A percentile compares a stretch with the other conserved stretches of the same genome.
phyloP scores from a whole-genome alignment of 805 yeast species.

The Lipomyces japonicus region DNA sequence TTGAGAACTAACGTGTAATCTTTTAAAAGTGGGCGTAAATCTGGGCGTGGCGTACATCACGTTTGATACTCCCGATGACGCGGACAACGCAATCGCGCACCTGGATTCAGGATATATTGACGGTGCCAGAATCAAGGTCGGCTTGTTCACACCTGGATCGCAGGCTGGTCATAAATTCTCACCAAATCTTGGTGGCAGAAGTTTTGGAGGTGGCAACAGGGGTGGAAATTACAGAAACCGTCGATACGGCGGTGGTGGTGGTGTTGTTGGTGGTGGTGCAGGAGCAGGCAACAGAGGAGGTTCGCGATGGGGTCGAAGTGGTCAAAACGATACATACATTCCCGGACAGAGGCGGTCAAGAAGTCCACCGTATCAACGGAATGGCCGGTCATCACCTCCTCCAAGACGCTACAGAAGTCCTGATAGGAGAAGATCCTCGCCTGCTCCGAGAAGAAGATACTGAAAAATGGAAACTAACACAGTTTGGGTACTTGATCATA shows the following conservation, averaged over 20 bases:
- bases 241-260: conserved; percentile 4
- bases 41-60: conserved; percentile 16
- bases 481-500: too few species aligned
- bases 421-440: background rate
- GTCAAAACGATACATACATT: conserved; percentile 11
- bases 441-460: too few species aligned
- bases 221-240: background rate
- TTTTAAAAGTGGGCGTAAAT: background rate
- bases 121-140: conserved; percentile 18
- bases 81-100: conserved; percentile 24
- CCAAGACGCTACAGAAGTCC: background rate
- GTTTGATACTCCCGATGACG: conserved; percentile 17
- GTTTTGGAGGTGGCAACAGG: too few species aligned
- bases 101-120: conserved; percentile 27
- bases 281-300: conserved; percentile 5
- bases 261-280: conserved; percentile 7
- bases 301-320: conserved; percentile 1
- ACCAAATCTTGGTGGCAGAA: too few species aligned
- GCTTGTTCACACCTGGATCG: too few species aligned
- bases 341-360: conserved; percentile 17
- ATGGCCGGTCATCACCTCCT: background rate
- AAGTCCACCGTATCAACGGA: conserved; percentile 4
- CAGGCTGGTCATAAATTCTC: too few species aligned
- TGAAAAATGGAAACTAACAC: too few species aligned
- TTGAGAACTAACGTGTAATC: too few species aligned